Conservation (phyloP, 768 basidiomycete species). For the Multifurca ochricompacta region DNA sequence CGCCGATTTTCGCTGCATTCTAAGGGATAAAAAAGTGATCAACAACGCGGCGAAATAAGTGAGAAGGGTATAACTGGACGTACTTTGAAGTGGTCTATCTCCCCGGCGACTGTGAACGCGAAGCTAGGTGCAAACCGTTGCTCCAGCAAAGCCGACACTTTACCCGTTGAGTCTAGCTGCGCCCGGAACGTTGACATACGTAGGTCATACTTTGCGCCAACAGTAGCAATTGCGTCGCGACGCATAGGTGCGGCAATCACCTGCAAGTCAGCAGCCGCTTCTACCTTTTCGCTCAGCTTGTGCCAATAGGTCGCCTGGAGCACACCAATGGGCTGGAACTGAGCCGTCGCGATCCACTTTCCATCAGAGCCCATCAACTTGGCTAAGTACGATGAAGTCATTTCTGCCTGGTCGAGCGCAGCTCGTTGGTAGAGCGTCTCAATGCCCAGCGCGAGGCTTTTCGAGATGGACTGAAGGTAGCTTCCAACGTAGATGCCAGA, state of each 20-base stretch:
- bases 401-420: slow-evolving; percentile 60
- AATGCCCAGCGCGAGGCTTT: slow-evolving; percentile 80
- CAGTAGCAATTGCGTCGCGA: slow-evolving; percentile 85
- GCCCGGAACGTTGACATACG: slow-evolving; percentile 90
- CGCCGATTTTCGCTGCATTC: slow-evolving; percentile 91
- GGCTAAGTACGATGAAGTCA: slow-evolving; percentile 68
- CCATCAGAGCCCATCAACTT: slow-evolving; percentile 67
- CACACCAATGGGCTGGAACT: slow-evolving; percentile 73
- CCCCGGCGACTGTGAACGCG: slow-evolving; percentile 88
- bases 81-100: slow-evolving; percentile 99
- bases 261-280: slow-evolving; percentile 92
- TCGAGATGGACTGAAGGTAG: slow-evolving; percentile 88
- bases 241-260: slow-evolving; percentile 70
- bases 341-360: slow-evolving; percentile 91
- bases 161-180: slow-evolving; percentile 90
- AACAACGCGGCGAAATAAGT: background rate
- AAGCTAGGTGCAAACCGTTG: slow-evolving; percentile 95
- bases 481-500: slow-evolving; percentile 90
- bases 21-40: slow-evolving; percentile 27
- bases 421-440: slow-evolving; percentile 82
- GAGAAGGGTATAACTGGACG: slow-evolving; percentile 8
- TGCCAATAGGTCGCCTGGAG: slow-evolving; percentile 95
- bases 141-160: slow-evolving; percentile 90
- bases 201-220: slow-evolving; percentile 96
- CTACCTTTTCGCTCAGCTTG: slow-evolving; percentile 89